Evolutionary conservation across 768 basidiomycete genomes (phyloP), one percentile per base, ranked within the genome.

Genomic region (Lactarius quietus): DNA sequence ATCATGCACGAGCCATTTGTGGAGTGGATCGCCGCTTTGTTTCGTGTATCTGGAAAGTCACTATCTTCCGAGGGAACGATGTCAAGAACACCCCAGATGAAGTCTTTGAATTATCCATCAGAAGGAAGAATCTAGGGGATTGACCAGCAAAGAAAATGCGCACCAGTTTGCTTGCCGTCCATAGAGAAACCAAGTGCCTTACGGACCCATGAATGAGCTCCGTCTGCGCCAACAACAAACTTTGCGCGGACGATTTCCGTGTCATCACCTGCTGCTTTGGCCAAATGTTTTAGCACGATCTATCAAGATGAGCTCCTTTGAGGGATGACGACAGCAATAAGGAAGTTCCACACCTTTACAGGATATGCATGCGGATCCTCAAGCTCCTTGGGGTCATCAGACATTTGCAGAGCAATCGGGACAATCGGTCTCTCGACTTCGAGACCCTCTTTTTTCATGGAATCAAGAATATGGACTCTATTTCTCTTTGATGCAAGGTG

Each of bases 31-130:
- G 80, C 78, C 39, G 76, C 74, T 56, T 78, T 76, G 53, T 79
- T 80, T 31, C 84, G 78, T 56, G 81, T 77, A 70, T 86, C 84
- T 0, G 84, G 84, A 67, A 86, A 83, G 72, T 85, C 74, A 1
- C 83, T 82, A 0, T 76, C 76, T 29, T 62, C 69, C 33, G 67
- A 65, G 3, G 83, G 82, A 8, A 80, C 66, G 41, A 79, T 76
- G 72, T 85, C 92, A n/a, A 92, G 75, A 4, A 93, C 92, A 3
- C 92, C 92, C 92, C 92, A 94, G 26, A 93, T 80, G 64, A 83
- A 88, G 60, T 92, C 86, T 76, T 79, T 6, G 14, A 14, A 26
- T 28, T n/a, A 15, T 23, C n/a, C n/a, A 52, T 28, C 14, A 45
- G 43, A 31, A 4, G 33, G 8, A 26, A 28, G 33, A 59, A 35